Evolutionary conservation across 2,329 filamentous ascomycete species (phyloP).

Genomic region (Cercospora citrullina): DNA sequence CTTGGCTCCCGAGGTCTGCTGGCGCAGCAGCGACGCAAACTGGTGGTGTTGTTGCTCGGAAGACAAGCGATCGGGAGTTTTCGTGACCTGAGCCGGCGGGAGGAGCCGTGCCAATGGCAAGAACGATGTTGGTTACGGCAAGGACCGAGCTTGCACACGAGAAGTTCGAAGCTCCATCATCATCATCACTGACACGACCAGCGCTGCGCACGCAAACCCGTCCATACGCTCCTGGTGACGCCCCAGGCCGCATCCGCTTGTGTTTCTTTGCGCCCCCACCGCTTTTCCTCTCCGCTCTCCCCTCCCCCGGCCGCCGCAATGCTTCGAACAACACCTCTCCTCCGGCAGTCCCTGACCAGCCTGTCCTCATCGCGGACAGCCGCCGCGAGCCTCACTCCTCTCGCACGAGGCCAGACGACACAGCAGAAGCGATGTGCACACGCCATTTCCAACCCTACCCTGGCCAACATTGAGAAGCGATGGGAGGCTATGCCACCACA

Average conservation of each 20-base stretch:
- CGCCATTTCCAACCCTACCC: conserved; percentile 95
- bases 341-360: conserved; percentile 28
- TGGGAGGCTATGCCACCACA: conserved; percentile 98
- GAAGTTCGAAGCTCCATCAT: conserved; percentile 10
- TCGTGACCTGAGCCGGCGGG: not conserved
- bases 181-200: conserved; percentile 4
- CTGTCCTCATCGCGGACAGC: conserved; percentile 24
- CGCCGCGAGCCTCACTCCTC: conserved; percentile 26
- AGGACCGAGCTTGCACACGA: conserved; percentile 4
- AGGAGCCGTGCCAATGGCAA: conserved; percentile 1
- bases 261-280: conserved; percentile 9
- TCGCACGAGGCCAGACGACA: conserved; percentile 22
- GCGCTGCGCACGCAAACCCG: conserved; percentile 8
- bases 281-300: conserved; percentile 17
- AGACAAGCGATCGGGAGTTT: not conserved
- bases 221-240: conserved; percentile 5
- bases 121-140: not conserved
- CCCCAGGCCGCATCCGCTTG: conserved; percentile 2
- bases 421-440: conserved; percentile 66
- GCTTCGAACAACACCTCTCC: conserved; percentile 28
- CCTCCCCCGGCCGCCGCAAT: conserved; percentile 21
- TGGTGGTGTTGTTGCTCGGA: not conserved
- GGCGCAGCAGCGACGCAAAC: not conserved
- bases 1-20: not conserved
- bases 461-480: conserved; percentile 98